Base-by-base conservation (phyloP, 1,139 yeast species). In the Saccharomycopsis phalli region DNA sequence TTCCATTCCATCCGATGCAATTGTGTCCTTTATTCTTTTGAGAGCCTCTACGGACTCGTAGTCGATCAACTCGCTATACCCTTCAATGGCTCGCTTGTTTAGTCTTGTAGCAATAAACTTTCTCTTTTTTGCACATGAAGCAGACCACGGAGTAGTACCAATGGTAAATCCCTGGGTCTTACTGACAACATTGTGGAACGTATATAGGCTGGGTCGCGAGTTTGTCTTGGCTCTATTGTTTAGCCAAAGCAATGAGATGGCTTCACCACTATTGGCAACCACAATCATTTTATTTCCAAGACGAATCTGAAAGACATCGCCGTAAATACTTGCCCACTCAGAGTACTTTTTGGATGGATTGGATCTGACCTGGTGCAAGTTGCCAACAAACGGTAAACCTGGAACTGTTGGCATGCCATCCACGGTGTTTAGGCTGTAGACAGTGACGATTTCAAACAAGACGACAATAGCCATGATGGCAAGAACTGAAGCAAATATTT, bases 91-190 rank as follows among this genome's bases (percentile, higher is more conserved):
- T 31, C 49, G 58, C 38, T 56, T 65, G 52, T 71, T 75, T 44
- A 81, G 59, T 4, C 67, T 64, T 43, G 65, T 63, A 0, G 78
- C 67, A 21, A 80, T 62, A 5, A 69, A 67, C 51, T 74, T 77
- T 50, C 78, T 70, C 53, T 74, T 70, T 19, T 60, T 61, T 46
- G 64, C 63, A 52, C 68, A 80, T 2, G 77, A 65, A 1, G 60
- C 62, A 2, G 81, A 72, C 52, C 68, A 74, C 1, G 93, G 93
- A 0, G 91, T 80, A 0, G 93, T 78, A 0, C 94, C 94, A 22
- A 82, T 68, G 0, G 94, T 82, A 48, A 70, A 75, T 1, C 77
- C 78, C 43, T 75, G 80, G 0, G 78, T 68, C 3, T 69, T 59
- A 0, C 87, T 77, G 1, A 81, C 71, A 6, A 81, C 63, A 23